Base-by-base conservation (phyloP, 257 asterid species). In the Plectranthus barbatus region DNA sequence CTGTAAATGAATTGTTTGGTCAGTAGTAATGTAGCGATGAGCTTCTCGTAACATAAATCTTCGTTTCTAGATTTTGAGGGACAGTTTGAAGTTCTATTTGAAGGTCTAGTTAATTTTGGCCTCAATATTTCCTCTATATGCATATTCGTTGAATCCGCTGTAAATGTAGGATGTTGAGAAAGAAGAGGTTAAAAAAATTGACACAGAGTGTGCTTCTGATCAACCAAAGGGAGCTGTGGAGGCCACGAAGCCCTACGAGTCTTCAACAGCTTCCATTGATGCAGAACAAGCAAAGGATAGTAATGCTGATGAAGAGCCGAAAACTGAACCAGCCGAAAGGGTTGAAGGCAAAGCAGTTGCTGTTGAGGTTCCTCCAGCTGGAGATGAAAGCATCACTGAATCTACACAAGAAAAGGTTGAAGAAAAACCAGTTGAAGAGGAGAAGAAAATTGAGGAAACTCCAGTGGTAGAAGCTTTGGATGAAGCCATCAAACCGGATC, bases 121-220 rank as follows among this genome's bases (percentile, higher is more conserved):
- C 31, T 26, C 31, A 26, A 5, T 26, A 26, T 26, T 26, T 5
- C 31, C 31, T 26, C 5, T 26, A 26, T n/a, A n/a, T n/a, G n/a
- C n/a, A n/a, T n/a, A n/a, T n/a, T 41, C 15, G 44, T 56, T 11
- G 3, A 26, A 44, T 13, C 11, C 34, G 29, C 2, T 51, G 39
- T 44, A 19, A 23, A n/a, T 48, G 72, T 83, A 83, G 94, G 81
- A 76, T 76, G 80, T 75, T 40, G 86, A 70, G 64, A 82, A 84
- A 77, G 79, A 82, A 49, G 80, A 75, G 70, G 80, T 68, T 73
- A 79, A 78, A 70, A 67, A 37, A 23, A 60, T 68, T 63, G 87
- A 73, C 64, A 70, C 52, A 45, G 81, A 73, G 41, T 58, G 7
- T 48, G 80, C 60, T 55, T 19, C 76, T 53, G 74, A 59, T 3